Conservation (phyloP, 257 asterid genomes). For the Penstemon davidsonii region DNA sequence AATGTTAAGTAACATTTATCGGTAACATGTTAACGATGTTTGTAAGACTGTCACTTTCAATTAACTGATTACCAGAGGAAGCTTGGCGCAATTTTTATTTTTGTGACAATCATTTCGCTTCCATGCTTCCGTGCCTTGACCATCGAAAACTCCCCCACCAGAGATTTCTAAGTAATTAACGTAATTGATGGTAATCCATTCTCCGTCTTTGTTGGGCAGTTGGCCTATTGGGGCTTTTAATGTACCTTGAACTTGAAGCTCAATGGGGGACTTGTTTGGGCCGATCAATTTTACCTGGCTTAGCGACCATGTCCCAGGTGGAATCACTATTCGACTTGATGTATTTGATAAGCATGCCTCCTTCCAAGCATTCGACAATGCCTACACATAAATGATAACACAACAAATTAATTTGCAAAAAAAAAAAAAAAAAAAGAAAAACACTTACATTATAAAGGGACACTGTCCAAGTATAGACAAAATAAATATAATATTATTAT, state of each 20-base stretch:
- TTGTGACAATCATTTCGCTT: slow-evolving; percentile 43
- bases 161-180: slow-evolving; percentile 41
- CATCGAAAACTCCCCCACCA: slow-evolving; percentile 52
- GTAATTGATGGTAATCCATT: slow-evolving; percentile 48
- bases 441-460: neutral
- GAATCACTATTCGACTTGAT: slow-evolving; percentile 32
- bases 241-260: slow-evolving; percentile 42
- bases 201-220: slow-evolving; percentile 22
- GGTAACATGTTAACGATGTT: neutral
- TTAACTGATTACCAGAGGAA: slow-evolving; percentile 33
- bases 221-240: slow-evolving; percentile 35
- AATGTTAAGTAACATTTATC: no score
- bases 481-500: neutral
- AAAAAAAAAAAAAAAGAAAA: no score
- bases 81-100: slow-evolving; percentile 28
- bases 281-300: slow-evolving; percentile 27
- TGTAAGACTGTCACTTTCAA: no score
- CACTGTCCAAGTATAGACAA: neutral
- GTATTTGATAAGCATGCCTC: slow-evolving; percentile 33
- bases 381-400: slow-evolving; percentile 26
- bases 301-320: slow-evolving; percentile 36
- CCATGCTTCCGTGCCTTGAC: slow-evolving; percentile 49
- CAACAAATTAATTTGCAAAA: neutral
- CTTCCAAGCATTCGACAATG: slow-evolving; percentile 44
- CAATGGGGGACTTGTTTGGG: slow-evolving; percentile 31